Evolutionary conservation across 306 rosid species (phyloP), one percentile per base, ranked within the genome.

Genomic region (cucumber (Cucumis sativus)): DNA sequence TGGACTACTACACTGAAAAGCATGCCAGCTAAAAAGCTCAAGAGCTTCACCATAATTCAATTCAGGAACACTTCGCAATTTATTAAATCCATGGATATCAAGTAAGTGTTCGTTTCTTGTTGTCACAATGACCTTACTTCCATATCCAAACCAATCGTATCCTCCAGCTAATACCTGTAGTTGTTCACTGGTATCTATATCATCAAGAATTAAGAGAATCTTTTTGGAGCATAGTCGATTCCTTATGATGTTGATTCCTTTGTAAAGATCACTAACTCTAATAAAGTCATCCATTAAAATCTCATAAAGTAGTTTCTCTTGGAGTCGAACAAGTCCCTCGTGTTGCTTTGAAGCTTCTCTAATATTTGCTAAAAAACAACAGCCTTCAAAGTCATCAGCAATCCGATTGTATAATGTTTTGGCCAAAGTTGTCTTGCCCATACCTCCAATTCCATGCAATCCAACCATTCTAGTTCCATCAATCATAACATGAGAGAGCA

Each of bases 61-160:
- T 67, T 54, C 21, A 20, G 15, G 1, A 5, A 9, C 17, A 20
- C 0, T 1, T 30, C 3, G 20, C 1, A 78, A 25, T 63, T 13
- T 1, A 47, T 71, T 57, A 17, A 33, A 64, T 40, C 67, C 7
- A 20, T 52, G 55, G 1, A 3, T 3, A 0, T n/a, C 59, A 13
- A 84, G 84, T 1, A 83, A 2, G 0, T 5, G 52, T 0, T 17
- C 6, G 60, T 83, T 61, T 74, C 84, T 77, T 0, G 82, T 81
- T 66, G 85, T 86, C 28, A n/a, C 33, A 8, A 86, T 79, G 33
- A 81, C 1, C 17, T 70, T 75, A 77, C 79, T 81, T 45, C 79
- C 87, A 1, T 13, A 0, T 20, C 79, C 82, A 52, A 83, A 21
- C 78, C 76, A 79, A 1, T 51, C 17, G 14, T 5, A 16, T 1